These are phyloP conservation scores for Ensete glaucum DNA, from an alignment of 176 grass and related monocot genomes.

Conservation along the genomic window DNA sequence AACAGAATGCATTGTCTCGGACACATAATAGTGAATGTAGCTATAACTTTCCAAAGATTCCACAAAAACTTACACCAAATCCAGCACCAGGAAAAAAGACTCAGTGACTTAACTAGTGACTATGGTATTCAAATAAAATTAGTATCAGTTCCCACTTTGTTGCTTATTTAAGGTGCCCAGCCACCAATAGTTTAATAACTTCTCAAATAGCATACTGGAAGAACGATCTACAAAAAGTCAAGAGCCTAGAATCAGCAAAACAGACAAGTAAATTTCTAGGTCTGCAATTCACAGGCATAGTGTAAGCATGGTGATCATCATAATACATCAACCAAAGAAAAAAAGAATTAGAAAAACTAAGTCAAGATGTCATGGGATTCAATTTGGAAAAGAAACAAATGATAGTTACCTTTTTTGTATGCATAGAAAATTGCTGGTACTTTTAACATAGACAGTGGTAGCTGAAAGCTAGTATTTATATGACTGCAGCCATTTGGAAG, in stretches of 20 bases:
- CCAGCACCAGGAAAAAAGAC: not conserved
- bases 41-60: not conserved
- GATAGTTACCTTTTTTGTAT: not conserved
- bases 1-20: slow-evolving; percentile 2
- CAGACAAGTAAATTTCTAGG: not conserved
- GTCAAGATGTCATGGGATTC: not conserved
- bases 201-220: too few species aligned
- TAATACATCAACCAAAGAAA: not conserved
- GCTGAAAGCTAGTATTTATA: not conserved
- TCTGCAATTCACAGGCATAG: not conserved
- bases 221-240: too few species aligned
- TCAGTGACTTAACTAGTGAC: not conserved
- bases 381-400: not conserved
- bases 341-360: not conserved
- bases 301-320: not conserved
- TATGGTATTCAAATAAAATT: not conserved
- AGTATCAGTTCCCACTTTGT: not conserved
- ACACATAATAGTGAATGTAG: not conserved
- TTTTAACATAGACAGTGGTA: not conserved
- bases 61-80: not conserved
- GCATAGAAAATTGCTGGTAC: not conserved
- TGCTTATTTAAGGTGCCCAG: too few species aligned
- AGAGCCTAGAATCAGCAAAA: not conserved
- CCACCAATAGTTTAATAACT: too few species aligned
- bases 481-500: not conserved